Percentiles rank a stretch among this genome's conserved stretches.
Evolutionary conservation across 1,284 basidiomycete species (phyloP).

Genomic region (Heliocybe sulcata): DNA sequence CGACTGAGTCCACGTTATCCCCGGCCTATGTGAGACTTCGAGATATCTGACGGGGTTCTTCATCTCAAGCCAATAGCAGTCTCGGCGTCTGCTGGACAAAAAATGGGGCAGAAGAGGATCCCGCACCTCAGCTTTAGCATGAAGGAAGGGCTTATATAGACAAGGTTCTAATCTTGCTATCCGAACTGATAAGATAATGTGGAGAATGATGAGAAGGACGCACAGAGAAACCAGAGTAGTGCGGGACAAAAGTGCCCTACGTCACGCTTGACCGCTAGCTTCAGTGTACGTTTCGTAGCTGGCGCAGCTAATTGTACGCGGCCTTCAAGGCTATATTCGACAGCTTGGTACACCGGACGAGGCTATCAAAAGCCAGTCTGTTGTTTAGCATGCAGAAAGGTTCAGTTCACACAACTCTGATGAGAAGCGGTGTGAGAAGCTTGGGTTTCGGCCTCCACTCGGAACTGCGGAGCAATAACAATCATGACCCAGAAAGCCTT

Average conservation of each 20-base stretch:
- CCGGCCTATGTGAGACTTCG: constrained; percentile 14
- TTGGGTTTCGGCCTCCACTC: too few relatives aligned
- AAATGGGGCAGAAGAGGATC: too few relatives aligned
- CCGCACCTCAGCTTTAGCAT: too few relatives aligned
- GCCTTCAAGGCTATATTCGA: neutral
- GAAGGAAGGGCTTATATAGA: too few relatives aligned
- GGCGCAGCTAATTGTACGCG: neutral
- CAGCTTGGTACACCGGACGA: too few relatives aligned
- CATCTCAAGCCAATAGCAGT: neutral
- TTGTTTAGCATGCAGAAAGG: too few relatives aligned
- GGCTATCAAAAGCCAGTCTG: too few relatives aligned
- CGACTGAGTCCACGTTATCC: constrained; percentile 19
- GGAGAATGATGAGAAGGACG: neutral
- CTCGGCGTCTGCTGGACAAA: neutral
- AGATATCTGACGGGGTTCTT: constrained; percentile 4
- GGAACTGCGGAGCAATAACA: too few relatives aligned
- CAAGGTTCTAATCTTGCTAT: neutral
- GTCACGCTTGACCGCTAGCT: neutral
- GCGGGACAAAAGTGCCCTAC: neutral
- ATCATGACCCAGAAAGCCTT: too few relatives aligned
- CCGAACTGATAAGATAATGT: neutral
- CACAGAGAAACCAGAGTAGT: neutral
- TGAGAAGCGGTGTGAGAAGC: too few relatives aligned
- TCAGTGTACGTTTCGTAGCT: neutral
- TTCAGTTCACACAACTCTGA: too few relatives aligned